Percentiles rank a stretch among this genome's conserved stretches.
phyloP scores from a whole-genome alignment of 495 filamentous ascomycete species.

The Lepraria neglecta region DNA sequence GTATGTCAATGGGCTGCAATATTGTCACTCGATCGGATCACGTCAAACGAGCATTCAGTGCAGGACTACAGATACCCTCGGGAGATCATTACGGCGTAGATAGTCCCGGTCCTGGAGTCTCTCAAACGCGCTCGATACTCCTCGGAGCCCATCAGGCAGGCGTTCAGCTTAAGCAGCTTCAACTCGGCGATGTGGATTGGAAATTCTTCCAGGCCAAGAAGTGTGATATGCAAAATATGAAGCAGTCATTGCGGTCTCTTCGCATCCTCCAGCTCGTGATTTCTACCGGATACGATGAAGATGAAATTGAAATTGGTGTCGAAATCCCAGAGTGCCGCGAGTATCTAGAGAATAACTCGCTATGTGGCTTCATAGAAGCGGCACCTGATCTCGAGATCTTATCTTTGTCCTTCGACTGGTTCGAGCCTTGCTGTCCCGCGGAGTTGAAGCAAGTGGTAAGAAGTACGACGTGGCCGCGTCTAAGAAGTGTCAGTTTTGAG shows the following conservation, averaged over 20 bases:
- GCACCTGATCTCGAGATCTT: not conserved
- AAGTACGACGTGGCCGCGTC: not conserved
- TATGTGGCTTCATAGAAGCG: not conserved
- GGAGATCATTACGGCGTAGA: not conserved
- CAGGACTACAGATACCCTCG: not conserved
- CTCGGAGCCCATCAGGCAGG: not conserved
- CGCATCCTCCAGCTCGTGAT: not conserved
- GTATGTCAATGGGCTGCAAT: not conserved
- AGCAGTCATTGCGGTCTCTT: not conserved
- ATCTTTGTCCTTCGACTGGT: not conserved
- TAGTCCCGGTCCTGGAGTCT: not conserved
- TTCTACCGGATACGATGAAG: not conserved
- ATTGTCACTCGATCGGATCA: not conserved
- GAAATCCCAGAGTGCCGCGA: not conserved
- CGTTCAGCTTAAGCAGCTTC: not conserved
- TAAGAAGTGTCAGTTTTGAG: not conserved
- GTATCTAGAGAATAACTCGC: not conserved
- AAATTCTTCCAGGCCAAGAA: not conserved
- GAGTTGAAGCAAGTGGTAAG: slow-evolving; percentile 6
- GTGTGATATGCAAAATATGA: not conserved
- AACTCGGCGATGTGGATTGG: not conserved
- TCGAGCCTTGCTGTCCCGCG: not conserved
- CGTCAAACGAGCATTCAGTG: not conserved
- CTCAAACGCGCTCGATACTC: not conserved
- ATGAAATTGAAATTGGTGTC: not conserved